Conservation (phyloP, 441 rosid genomes). For the Gossypium armourianum region DNA sequence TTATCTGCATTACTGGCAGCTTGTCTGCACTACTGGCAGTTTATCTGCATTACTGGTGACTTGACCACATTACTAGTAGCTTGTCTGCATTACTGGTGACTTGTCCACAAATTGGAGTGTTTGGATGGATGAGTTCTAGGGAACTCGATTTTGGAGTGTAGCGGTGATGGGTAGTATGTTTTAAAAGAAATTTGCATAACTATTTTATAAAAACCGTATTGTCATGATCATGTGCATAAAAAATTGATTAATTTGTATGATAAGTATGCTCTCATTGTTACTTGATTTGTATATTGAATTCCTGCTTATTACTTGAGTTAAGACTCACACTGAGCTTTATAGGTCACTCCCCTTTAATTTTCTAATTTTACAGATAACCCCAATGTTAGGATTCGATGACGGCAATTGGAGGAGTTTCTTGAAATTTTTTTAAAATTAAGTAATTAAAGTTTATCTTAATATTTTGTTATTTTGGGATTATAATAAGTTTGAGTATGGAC, state of each 20-base stretch:
- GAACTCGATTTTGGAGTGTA: background rate
- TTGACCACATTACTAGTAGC: background rate
- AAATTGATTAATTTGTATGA: too few relatives aligned
- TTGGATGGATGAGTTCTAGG: background rate
- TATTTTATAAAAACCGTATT: too few relatives aligned
- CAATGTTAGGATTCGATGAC: too few relatives aligned
- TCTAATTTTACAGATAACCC: background rate
- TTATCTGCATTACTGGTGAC: background rate
- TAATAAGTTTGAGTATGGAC: background rate
- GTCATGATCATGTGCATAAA: background rate
- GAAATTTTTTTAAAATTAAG: too few relatives aligned
- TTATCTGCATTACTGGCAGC: too few relatives aligned
- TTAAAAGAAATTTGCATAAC: background rate
- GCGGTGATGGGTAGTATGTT: background rate
- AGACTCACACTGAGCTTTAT: background rate
- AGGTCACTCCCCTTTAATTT: background rate
- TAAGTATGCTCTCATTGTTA: background rate
- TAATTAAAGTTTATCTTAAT: too few relatives aligned
- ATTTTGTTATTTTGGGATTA: background rate
- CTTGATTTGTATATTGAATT: background rate
- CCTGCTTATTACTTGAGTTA: background rate
- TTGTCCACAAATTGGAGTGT: background rate
- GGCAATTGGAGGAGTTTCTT: background rate
- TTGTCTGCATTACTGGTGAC: background rate
- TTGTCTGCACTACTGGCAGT: too few relatives aligned